A percentile compares a stretch with the other conserved stretches of the same genome.
phyloP scores from a whole-genome alignment of 106 monocot genomes.

The Platanthera zijinensis region DNA sequence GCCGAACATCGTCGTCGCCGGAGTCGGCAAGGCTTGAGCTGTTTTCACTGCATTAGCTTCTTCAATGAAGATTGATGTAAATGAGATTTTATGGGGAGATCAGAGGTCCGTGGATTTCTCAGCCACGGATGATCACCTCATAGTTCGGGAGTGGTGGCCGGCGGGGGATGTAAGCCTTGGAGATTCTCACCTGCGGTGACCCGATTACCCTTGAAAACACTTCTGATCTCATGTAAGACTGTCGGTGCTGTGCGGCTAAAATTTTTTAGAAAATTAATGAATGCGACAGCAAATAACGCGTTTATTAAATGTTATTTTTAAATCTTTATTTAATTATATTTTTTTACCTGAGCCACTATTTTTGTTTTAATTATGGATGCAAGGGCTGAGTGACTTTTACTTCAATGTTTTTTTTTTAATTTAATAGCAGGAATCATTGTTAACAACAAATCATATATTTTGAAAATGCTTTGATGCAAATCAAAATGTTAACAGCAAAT shows the following conservation, averaged over 20 bases:
- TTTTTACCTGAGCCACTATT: no score
- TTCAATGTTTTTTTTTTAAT: no score
- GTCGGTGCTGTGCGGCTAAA: background rate
- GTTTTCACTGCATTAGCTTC: background rate
- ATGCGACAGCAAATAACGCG: background rate
- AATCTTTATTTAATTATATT: no score
- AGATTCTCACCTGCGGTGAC: background rate
- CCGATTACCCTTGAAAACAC: background rate
- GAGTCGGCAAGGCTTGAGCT: background rate
- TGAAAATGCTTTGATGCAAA: no score
- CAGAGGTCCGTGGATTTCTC: background rate
- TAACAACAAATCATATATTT: no score
- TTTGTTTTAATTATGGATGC: no score
- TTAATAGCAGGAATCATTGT: no score
- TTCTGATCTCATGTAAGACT: background rate
- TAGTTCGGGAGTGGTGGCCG: background rate
- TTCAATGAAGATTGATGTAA: background rate
- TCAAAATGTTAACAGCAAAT: no score
- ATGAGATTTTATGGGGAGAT: background rate
- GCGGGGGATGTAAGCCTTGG: background rate
- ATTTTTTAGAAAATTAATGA: background rate
- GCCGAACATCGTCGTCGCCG: background rate
- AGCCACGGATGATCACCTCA: conserved; percentile 1
- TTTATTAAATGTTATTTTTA: background rate
- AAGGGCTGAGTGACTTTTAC: no score